Evolutionary conservation across 257 asterid species (phyloP), one percentile per base, ranked within the genome.

Genomic region (Verbascum thapsus): DNA sequence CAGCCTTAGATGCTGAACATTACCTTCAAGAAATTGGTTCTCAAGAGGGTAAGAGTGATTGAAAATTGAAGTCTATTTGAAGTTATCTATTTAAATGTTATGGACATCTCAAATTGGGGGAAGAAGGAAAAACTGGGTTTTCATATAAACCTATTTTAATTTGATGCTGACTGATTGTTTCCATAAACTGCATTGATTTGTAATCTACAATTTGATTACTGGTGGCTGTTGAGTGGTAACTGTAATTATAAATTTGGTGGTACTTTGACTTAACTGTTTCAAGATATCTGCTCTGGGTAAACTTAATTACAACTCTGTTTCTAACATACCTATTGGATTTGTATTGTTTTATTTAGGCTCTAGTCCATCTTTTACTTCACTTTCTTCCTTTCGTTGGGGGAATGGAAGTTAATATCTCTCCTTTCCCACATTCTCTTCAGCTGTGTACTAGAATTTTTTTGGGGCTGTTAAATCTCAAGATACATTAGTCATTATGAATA

Each of bases 1-100:
- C 96, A 41, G 98, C 98, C 38, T 72, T 91, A 56, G 97, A 91
- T 74, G 98, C 98, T 17, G 97, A 91, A 74, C 98, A 91, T 75
- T 91, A 85, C 78, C 86, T 91, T 75, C 98, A 91, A 70, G 97
- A 80, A 66, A 78, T 83, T 61, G 91, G 91, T 66, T 58, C 95
- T 18, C 97, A 86, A 76, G 90, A 75, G 89, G 98, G 95, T 73
- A 91, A 86, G 96, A 86, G 91, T 64, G 97, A 91, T 73, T 91
- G 86, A 91, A 63, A 41, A 62, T 66, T 53, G 69, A 69, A 75
- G 70, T 76, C 65, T 47, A 18, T 22, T 72, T 69, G 72, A 65
- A 74, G 71, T 60, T 44, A 44, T 41, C 17, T 64, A 37, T 53
- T 12, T 73, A 57, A 52, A 22, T 67, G 34, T 35, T 65, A 16